Evolutionary conservation across 1,139 yeast genomes (phyloP), one percentile per base, ranked within the genome.

Genomic region (Pneumocystis sp.): DNA sequence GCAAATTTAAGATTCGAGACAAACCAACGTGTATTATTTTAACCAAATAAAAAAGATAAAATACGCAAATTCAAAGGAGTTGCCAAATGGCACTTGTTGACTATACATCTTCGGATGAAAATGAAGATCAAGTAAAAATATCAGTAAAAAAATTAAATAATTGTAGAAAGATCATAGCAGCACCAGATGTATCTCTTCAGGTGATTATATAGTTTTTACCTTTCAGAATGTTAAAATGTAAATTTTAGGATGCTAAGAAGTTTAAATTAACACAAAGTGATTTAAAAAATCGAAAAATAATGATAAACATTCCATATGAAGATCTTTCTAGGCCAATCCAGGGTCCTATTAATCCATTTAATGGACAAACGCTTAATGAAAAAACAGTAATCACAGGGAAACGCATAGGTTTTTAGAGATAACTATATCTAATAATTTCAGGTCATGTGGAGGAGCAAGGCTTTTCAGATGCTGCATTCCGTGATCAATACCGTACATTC

Each of bases 381-480:
- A 73, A 70, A 63, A 72, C 71, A 61, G 72, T 77, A 19, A 66
- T 76, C 1, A 75, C 81, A 1, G 70, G 65, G 19, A 19, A 8
- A 8, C 19, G 6, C 8, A 3, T 7, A 19, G 19, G 7, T 21
- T 1, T 44, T 6, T 19, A 6, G 6, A 4, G 4, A 21, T 7
- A 42, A 1, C 21, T 5, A 5, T 7, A 21, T 7, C 4, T 31
- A 3, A 61, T 31, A 6, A 1, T 10, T 31, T 1, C 1, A 81
- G 82, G 57, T 0, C 69, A 70, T 40, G 74, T 78, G 0, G 76
- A 77, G 60, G 72, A 74, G 35, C 79, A 77, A 68, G 71, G 75
- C 0, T 74, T 76, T 64, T 81, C 81, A 69, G 78, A 75, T 3
- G 73, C 77, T 1, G 73, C 77, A 3, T 82, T 83, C 68, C 75